These are phyloP conservation scores for Cordyceps fumosorosea DNA, from an alignment of 2,329 filamentous ascomycete genomes.

Conservation along the genomic window DNA sequence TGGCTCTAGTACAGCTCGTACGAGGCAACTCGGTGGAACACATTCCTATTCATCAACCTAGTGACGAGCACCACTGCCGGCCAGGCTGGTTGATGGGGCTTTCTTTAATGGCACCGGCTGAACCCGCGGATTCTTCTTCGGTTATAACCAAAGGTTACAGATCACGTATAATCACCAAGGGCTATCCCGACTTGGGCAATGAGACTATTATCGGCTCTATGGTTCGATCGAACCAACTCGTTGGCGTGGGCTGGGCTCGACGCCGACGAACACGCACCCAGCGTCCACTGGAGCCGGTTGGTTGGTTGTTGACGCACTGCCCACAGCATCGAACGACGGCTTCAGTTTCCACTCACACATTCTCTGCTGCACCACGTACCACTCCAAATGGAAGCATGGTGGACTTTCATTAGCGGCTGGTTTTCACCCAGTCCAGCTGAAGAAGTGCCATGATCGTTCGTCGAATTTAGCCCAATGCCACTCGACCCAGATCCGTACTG, in stretches of 20 bases:
- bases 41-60: background rate
- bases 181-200: background rate
- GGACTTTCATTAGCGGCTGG: background rate
- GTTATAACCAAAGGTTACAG: background rate
- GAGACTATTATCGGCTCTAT: background rate
- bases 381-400: background rate
- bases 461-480: background rate
- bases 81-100: background rate
- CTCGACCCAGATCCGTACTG: background rate
- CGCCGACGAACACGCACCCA: background rate
- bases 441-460: background rate
- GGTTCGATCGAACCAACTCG: background rate
- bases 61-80: background rate
- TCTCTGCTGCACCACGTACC: background rate
- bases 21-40: background rate
- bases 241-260: background rate
- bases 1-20: background rate
- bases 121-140: background rate
- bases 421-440: background rate
- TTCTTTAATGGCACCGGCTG: background rate
- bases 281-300: background rate
- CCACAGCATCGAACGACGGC: conserved; percentile 4
- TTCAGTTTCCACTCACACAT: background rate
- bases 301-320: background rate
- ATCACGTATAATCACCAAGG: background rate